Base-by-base conservation (phyloP, 768 basidiomycete genomes). In the Lactifluus pinguis region DNA sequence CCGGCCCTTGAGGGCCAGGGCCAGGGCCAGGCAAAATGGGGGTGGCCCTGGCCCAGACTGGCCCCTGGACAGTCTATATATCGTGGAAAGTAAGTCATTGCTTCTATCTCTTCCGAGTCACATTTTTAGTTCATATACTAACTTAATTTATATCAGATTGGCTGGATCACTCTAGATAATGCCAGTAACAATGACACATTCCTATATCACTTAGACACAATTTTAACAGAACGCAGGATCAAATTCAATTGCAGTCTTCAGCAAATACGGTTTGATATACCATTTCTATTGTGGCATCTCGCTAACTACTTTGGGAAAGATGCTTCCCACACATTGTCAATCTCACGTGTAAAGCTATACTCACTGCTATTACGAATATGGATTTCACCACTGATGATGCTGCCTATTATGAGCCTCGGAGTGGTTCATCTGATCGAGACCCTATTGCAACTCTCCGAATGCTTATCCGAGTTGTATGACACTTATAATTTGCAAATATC, bases 141-240 rank as follows among this genome's bases (percentile, higher is more conserved):
- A 25, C 2, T 25, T 25, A 25, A 25, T 25, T 25, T 25, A 25
- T 25, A 25, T 25, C 25, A 76, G 76, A 71, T 77, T 67, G 76
- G 77, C 6, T 74, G 72, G 71, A 54, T 76, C 19, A 72, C 71
- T 2, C 57, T 70, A 17, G 70, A 72, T 49, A 73, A 72, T 45
- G 66, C 69, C 3, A 61, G 64, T 2, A 73, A 73, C 36, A 67
- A 68, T 54, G 32, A 55, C 25, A 60, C 68, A 17, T 64, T 68
- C 1, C 52, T 66, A 29, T 11, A 4, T 6, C 36, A 36, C 14
- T 21, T 52, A 7, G 36, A 52, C 13, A 38, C 21, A 1, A 3
- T 58, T 3, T 57, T 66, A 1, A 42, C 36, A 5, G 9, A 25
- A 14, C 34, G 21, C 32, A 44, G 39, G 1, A 69, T 70, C 53